Evolutionary conservation across 2,329 filamentous ascomycete genomes (phyloP), one percentile per base, ranked within the genome.

Genomic region (Aspergillus hortae): DNA sequence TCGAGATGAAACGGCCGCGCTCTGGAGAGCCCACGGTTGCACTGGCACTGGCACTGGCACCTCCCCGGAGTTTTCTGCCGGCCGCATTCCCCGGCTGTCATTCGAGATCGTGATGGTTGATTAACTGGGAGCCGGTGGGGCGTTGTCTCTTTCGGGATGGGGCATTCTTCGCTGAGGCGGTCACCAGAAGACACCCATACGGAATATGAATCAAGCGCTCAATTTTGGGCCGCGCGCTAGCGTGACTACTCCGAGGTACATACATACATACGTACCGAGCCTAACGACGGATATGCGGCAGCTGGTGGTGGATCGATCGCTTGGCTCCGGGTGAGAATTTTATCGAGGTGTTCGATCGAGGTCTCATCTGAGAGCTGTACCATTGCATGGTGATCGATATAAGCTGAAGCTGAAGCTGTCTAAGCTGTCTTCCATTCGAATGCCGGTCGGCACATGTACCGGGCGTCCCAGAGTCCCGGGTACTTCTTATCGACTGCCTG

Each of bases 1-100:
- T 48, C 48, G 45, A 57, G 52, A 17, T 55, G 56, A 57, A 57
- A 59, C 56, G 52, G 50, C 52, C 55, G 52, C 50, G 45, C 36
- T 21, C 17, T 42, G 12, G 25, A 32, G 21, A n/a, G 10, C n/a
- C 44, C 48, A 36, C 35, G 49, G 51, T 36, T 46, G 25, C 12
- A 40, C 42, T 23, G 6, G 23, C 4, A 6, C 23, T 23, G 23
- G 23, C 23, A 23, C 23, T 23, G 23, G 23, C 23, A 23, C 23
- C 23, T 23, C 23, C 25, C 32, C 44, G 44, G 49, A 30, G 49
- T 41, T 25, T 33, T 46, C 32, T 27, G 5, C 35, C 30, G 35
- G 14, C 12, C 32, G 6, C 45, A 15, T 38, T 47, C 15, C 30
- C 6, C 23, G 23, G 6, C 23, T 6, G 23, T 4, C 6, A 23